Evolutionary conservation across 1,284 basidiomycete species (phyloP), one percentile per base, ranked within the genome.

Genomic region (Ceratobasidium sp.): DNA sequence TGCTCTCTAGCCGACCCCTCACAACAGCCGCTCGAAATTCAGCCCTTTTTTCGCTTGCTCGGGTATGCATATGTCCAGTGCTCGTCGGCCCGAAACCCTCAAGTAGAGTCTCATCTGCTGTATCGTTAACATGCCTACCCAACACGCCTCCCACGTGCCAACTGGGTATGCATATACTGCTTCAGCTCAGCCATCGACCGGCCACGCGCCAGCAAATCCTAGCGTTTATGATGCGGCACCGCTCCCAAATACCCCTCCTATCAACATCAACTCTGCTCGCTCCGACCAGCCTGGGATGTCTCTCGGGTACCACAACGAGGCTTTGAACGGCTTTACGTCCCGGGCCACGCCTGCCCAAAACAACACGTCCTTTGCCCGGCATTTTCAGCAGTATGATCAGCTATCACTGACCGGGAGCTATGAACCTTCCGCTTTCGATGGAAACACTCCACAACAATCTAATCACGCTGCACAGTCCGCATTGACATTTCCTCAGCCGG

Each of bases 121-220:
- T 72, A 63, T 46, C 43, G 68, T 46, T 41, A 72, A 59, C 68
- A 72, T 72, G 68, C 43, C 68, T 54, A 43, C 53, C 56, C 68
- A 72, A 72, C 68, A 72, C 56, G 68, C 56, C 41, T 61, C 68
- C 68, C 68, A 72, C 68, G 68, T 72, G 68, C 68, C 68, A 48
- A 27, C 41, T 56, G 56, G 68, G 39, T 72, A 72, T 72, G 68
- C 68, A 72, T 72, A 72, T 51, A 72, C 56, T 41, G 39, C 68
- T 58, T 51, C 68, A 59, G 31, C 68, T 48, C 66, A 69, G 39
- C 43, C 68, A 24, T 72, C 68, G 1, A 49, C 68, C 31, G 49
- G 68, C 56, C 68, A 72, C 68, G 54, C 68, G 19, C 31, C 43
- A 43, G 43, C 46, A 34, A 72, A 72, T 61, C 39, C 68, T 48